Evolutionary conservation across 306 rosid species (phyloP).

Genomic region (Lathyrus aphaca): DNA sequence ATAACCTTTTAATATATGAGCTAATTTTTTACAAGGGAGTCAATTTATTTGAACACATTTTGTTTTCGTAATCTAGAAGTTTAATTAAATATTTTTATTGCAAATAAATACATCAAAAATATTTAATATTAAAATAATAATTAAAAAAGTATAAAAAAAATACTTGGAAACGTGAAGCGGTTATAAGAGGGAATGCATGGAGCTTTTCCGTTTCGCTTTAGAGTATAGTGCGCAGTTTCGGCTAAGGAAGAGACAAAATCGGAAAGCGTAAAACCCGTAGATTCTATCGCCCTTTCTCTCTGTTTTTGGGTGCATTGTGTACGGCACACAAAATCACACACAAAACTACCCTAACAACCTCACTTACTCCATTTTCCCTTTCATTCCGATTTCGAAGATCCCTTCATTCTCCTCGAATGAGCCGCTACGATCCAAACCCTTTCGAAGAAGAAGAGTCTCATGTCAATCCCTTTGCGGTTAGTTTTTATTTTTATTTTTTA

Average conservation of each 20-base stretch:
- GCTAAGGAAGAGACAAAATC: conserved; percentile 38
- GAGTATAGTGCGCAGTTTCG: conserved; percentile 34
- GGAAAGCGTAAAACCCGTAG: conserved; percentile 39
- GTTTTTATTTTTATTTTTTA: conserved; percentile 15
- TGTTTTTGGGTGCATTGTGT: background rate
- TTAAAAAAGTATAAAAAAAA: background rate
- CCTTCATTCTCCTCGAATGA: conserved; percentile 46
- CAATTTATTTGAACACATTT: too few relatives aligned
- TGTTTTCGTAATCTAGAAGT: too few relatives aligned
- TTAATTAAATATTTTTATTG: too few relatives aligned
- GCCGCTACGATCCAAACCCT: conserved; percentile 74
- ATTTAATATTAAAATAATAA: background rate
- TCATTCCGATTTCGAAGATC: conserved; percentile 2
- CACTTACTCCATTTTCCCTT: background rate
- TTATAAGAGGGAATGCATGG: conserved; percentile 28
- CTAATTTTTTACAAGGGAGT: too few relatives aligned
- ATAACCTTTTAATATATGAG: too few relatives aligned
- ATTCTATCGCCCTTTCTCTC: conserved; percentile 27
- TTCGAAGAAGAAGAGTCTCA: conserved; percentile 69
- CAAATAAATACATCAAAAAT: too few relatives aligned
- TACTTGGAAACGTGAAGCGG: background rate
- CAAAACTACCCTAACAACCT: background rate
- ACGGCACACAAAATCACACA: conserved; percentile 10
- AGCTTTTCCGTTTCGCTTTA: background rate
- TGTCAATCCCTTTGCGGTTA: conserved; percentile 79